Evolutionary conservation across 2,329 filamentous ascomycete species (phyloP), one percentile per base, ranked within the genome.

Genomic region (Ceratocystis destructans): DNA sequence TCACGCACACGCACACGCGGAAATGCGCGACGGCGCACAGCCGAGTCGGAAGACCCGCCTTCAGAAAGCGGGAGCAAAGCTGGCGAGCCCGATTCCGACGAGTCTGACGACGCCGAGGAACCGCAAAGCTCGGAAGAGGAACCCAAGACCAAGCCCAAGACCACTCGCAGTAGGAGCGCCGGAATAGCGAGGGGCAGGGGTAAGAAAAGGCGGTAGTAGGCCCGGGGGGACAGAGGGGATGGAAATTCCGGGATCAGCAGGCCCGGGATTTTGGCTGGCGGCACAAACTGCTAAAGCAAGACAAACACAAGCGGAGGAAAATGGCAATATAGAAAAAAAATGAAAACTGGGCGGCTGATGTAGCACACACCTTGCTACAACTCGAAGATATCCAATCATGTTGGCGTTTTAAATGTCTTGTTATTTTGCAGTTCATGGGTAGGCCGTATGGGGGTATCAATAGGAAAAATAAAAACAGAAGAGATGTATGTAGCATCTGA

Each of bases 61-160:
- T 59, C 41, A 1, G 77, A 75, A 4, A 78, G 76, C 6, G 73
- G 75, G 12, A 74, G 73, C 1, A 73, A 75, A n/a, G 74, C 71
- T 2, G 73, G 71, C 15, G 74, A 75, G 17, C 70, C 71, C 12
- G 68, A 68, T 15, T 71, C 69, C 44, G 71, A 68, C 17, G 70
- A 70, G 1, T 73, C 72, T 1, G 73, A 71, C 3, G 73, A 73
- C 2, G 22, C 53, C 53, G 73, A 72, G 20, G 74, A 73, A 1
- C 74, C 74, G 33, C 75, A 74, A 41, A 75, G 73, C 37, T 73
- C 71, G 15, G 72, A 76, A 25, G 75, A 76, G 68, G 75, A 71
- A 31, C 75, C 73, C 53, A 76, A 76, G 57, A 75, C 76, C 1
- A 74, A 74, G 1, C 74, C 76, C 2, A 77, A 73, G 63, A 1